Evolutionary conservation across 768 basidiomycete species (phyloP).

Genomic region (Pleurotus platypus): DNA sequence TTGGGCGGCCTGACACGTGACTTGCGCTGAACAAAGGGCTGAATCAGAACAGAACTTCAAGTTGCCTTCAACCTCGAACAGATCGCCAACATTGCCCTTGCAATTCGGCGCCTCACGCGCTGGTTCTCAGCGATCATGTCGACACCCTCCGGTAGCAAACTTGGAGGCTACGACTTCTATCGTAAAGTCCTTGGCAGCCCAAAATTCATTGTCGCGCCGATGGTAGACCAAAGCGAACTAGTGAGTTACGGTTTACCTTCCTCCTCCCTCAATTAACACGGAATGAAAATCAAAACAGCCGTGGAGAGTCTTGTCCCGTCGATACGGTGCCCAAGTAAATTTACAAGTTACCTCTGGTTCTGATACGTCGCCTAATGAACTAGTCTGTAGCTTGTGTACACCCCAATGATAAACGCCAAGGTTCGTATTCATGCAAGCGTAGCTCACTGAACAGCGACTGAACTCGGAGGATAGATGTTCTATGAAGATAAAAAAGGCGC

Average conservation of each 20-base stretch:
- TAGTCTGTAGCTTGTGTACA: slow-evolving; percentile 70
- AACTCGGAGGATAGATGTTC: slow-evolving; percentile 50
- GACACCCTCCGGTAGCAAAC: slow-evolving; percentile 28
- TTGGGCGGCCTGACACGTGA: too few relatives aligned
- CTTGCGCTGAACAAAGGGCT: too few relatives aligned
- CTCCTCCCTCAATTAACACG: slow-evolving; percentile 5
- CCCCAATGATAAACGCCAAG: slow-evolving; percentile 98
- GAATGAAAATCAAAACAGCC: slow-evolving; percentile 46
- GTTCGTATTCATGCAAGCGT: slow-evolving; percentile 24
- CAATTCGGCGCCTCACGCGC: too few relatives aligned
- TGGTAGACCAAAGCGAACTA: slow-evolving; percentile 98
- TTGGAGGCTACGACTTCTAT: slow-evolving; percentile 83
- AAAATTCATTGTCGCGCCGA: slow-evolving; percentile 90
- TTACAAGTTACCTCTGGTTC: not conserved
- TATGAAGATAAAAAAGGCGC: slow-evolving; percentile 44
- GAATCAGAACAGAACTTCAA: too few relatives aligned
- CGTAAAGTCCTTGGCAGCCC: slow-evolving; percentile 75
- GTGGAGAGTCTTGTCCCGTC: slow-evolving; percentile 80
- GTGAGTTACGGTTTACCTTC: slow-evolving; percentile 43
- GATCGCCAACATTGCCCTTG: too few relatives aligned
- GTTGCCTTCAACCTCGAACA: too few relatives aligned
- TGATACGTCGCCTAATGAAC: not conserved
- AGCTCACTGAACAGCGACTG: too few relatives aligned
- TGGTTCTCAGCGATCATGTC: not conserved
- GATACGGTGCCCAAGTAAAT: slow-evolving; percentile 76